These are phyloP conservation scores for Jacaranda mimosifolia DNA, from an alignment of 257 asterid genomes.

Conservation along the genomic window DNA sequence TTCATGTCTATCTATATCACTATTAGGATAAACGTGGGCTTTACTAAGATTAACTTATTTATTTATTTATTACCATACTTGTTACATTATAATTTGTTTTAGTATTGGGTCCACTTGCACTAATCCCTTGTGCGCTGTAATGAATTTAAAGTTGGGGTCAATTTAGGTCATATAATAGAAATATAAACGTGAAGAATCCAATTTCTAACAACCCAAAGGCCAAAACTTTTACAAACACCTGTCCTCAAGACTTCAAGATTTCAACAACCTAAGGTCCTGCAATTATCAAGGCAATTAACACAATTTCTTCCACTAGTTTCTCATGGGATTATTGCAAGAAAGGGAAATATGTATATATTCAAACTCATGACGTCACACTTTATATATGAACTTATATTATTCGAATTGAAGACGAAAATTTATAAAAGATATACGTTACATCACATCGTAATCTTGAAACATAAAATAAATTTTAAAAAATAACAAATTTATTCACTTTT, in stretches of 20 bases:
- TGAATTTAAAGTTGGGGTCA: slow-evolving; percentile 5
- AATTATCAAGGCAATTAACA: slow-evolving; percentile 4
- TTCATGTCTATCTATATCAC: background rate
- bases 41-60: background rate
- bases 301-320: background rate
- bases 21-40: background rate
- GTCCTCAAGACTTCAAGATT: slow-evolving; percentile 3
- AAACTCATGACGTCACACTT: too few relatives aligned
- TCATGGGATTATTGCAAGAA: background rate
- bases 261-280: slow-evolving; percentile 2
- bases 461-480: too few relatives aligned
- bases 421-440: too few relatives aligned
- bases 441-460: too few relatives aligned
- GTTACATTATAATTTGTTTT: background rate
- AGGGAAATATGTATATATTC: too few relatives aligned
- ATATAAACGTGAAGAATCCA: background rate
- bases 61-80: too few relatives aligned
- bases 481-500: too few relatives aligned
- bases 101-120: background rate
- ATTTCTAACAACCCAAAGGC: slow-evolving; percentile 7
- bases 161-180: background rate
- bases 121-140: background rate
- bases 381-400: too few relatives aligned
- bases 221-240: slow-evolving; percentile 23
- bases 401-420: too few relatives aligned